These are phyloP conservation scores for Ascochyta clinopodiicola DNA, from an alignment of 2,329 filamentous ascomycete species.

Conservation along the genomic window DNA sequence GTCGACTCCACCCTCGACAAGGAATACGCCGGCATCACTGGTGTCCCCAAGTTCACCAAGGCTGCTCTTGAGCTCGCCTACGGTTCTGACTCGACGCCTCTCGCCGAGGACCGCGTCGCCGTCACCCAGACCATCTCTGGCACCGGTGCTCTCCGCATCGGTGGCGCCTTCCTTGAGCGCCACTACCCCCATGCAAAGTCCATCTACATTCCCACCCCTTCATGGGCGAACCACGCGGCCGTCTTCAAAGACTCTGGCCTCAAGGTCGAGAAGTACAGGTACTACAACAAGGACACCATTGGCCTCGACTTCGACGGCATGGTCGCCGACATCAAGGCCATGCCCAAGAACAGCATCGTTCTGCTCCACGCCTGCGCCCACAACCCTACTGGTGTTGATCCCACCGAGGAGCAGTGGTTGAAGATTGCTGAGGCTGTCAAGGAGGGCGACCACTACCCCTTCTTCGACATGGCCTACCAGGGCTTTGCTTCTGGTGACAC, in stretches of 20 bases:
- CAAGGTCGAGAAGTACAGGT: constrained; percentile 92
- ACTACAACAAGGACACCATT: constrained; percentile 99
- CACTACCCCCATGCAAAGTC: constrained; percentile 92
- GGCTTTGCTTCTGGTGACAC: constrained; percentile 94
- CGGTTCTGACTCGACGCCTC: constrained; percentile 76
- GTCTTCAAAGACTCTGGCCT: constrained; percentile 94
- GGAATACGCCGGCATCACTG: constrained; percentile 98
- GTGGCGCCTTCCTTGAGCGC: constrained; percentile 88
- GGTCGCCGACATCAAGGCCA: constrained; percentile 85
- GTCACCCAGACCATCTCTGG: constrained; percentile 99
- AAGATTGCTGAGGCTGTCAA: constrained; percentile 88
- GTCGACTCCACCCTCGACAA: constrained; percentile 83
- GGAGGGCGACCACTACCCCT: constrained; percentile 85
- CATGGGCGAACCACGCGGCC: constrained; percentile 97
- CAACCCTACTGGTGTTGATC: constrained; percentile 97
- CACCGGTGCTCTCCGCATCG: constrained; percentile 93
- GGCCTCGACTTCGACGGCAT: constrained; percentile 96
- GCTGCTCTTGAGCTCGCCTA: constrained; percentile 92
- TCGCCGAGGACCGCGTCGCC: constrained; percentile 77
- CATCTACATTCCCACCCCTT: constrained; percentile 95
- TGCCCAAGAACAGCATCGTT: constrained; percentile 85
- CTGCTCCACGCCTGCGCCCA: constrained; percentile 96
- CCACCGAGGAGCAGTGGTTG: constrained; percentile 89
- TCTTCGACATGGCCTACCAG: constrained; percentile 92
- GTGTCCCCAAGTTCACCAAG: constrained; percentile 91